These are phyloP conservation scores for Annulohypoxylon truncatum DNA, from an alignment of 2,329 filamentous ascomycete genomes.

Conservation along the genomic window DNA sequence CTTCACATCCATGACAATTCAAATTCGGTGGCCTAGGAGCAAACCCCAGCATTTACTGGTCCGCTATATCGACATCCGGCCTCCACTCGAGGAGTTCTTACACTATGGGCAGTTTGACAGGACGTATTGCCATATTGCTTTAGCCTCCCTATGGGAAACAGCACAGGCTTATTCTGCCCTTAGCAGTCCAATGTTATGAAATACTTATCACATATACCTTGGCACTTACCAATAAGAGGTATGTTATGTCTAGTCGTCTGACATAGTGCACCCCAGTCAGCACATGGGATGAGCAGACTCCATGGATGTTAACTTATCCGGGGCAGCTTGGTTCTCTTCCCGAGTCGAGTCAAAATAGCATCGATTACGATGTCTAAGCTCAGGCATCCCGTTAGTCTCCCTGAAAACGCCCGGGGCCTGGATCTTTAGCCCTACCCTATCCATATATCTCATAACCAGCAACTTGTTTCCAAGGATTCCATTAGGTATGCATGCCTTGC, in stretches of 20 bases:
- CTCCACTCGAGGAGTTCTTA: neutral
- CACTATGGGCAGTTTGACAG: neutral
- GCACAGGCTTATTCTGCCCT: neutral
- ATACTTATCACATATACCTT: neutral
- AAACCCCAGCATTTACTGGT: slow-evolving; percentile 8
- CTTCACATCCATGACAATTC: neutral
- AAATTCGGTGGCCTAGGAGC: neutral
- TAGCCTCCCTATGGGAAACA: neutral
- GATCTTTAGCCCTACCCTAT: slow-evolving; percentile 38
- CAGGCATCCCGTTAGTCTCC: slow-evolving; percentile 20
- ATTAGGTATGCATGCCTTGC: slow-evolving; percentile 28
- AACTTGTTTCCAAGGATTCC: slow-evolving; percentile 35
- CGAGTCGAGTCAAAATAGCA: slow-evolving; percentile 52
- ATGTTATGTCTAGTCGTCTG: slow-evolving; percentile 1
- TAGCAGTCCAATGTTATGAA: neutral
- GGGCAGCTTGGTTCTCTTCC: slow-evolving; percentile 52
- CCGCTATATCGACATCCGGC: slow-evolving; percentile 7
- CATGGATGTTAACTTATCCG: slow-evolving; percentile 47
- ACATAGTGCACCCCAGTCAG: neutral
- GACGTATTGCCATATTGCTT: neutral
- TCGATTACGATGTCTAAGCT: slow-evolving; percentile 32
- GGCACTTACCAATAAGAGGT: no score
- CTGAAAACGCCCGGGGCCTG: slow-evolving; percentile 39
- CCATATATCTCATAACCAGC: slow-evolving; percentile 23
- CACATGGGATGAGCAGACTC: slow-evolving; percentile 1